Conservation (phyloP, 371 early-diverging fungal genomes). For the Haplosporangium sp. region DNA sequence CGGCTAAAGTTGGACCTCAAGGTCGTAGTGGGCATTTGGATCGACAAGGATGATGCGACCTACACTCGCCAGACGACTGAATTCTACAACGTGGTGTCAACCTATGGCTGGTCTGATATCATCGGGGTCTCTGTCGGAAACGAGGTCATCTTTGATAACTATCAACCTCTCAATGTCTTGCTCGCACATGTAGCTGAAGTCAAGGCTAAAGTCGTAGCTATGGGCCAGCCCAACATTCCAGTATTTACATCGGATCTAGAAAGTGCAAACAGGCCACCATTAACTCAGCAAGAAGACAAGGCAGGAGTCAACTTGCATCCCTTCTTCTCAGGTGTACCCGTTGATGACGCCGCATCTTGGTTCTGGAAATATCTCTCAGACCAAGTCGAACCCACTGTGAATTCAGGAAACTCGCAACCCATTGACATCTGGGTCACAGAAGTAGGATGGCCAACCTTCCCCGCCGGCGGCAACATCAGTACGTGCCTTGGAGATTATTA, state of each 20-base stretch:
- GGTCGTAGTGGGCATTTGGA: slow-evolving; percentile 59
- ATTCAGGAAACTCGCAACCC: slow-evolving; percentile 2
- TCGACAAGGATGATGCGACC: slow-evolving; percentile 54
- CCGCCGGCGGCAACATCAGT: slow-evolving; percentile 52
- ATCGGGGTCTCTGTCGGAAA: slow-evolving; percentile 62
- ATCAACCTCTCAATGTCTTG: slow-evolving; percentile 54
- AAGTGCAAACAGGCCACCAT: slow-evolving; percentile 54
- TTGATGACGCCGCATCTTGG: slow-evolving; percentile 63
- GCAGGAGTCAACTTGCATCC: slow-evolving; percentile 74
- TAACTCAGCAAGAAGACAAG: slow-evolving; percentile 67
- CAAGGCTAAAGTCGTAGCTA: slow-evolving; percentile 49
- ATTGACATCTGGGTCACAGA: slow-evolving; percentile 67
- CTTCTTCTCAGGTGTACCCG: slow-evolving; percentile 70
- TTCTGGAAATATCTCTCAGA: slow-evolving; percentile 62
- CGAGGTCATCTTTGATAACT: slow-evolving; percentile 67
- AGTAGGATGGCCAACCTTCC: slow-evolving; percentile 73
- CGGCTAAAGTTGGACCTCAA: slow-evolving; percentile 56
- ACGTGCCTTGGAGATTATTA: background rate
- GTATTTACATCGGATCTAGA: slow-evolving; percentile 71
- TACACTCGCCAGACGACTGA: slow-evolving; percentile 56
- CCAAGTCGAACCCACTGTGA: slow-evolving; percentile 16
- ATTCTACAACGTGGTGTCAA: slow-evolving; percentile 48
- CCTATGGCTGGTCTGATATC: slow-evolving; percentile 55
- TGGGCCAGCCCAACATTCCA: slow-evolving; percentile 59
- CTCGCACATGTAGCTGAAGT: slow-evolving; percentile 56